Conservation (phyloP, 2,329 filamentous ascomycete species). For the Fusarium verrucosum region DNA sequence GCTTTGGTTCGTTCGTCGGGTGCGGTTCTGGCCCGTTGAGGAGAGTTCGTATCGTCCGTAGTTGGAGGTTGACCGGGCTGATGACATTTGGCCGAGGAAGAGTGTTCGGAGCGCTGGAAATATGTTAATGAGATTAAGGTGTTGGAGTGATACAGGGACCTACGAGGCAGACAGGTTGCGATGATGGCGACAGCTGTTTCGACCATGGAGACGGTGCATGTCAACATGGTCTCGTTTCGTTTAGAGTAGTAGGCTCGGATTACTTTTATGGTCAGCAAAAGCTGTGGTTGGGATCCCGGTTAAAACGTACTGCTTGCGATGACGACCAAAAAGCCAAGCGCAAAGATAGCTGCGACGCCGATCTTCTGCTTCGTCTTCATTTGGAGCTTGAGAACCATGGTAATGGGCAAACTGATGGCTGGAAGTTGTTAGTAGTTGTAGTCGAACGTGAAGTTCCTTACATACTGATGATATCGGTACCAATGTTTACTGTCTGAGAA, state of each 20-base stretch:
- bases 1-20: constrained; percentile 34
- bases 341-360: constrained; percentile 46
- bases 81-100: constrained; percentile 35
- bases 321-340: constrained; percentile 46
- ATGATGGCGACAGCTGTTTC: constrained; percentile 53
- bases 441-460: neutral
- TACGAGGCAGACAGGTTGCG: constrained; percentile 51
- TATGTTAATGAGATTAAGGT: neutral
- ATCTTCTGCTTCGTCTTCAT: constrained; percentile 49
- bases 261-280: constrained; percentile 27
- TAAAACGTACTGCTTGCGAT: constrained; percentile 43
- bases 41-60: constrained; percentile 39
- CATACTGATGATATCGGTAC: constrained; percentile 37
- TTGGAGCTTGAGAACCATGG: constrained; percentile 49
- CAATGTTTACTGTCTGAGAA: constrained; percentile 28
- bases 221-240: constrained; percentile 49
- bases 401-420: constrained; percentile 48
- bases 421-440: neutral
- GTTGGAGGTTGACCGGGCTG: constrained; percentile 30
- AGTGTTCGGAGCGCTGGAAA: constrained; percentile 28
- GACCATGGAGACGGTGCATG: constrained; percentile 52
- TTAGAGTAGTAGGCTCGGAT: constrained; percentile 50
- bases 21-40: constrained; percentile 24
- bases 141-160: neutral
- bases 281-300: accelerated